phyloP scores from a whole-genome alignment of 495 filamentous ascomycete species.

The Xylaria curta region DNA sequence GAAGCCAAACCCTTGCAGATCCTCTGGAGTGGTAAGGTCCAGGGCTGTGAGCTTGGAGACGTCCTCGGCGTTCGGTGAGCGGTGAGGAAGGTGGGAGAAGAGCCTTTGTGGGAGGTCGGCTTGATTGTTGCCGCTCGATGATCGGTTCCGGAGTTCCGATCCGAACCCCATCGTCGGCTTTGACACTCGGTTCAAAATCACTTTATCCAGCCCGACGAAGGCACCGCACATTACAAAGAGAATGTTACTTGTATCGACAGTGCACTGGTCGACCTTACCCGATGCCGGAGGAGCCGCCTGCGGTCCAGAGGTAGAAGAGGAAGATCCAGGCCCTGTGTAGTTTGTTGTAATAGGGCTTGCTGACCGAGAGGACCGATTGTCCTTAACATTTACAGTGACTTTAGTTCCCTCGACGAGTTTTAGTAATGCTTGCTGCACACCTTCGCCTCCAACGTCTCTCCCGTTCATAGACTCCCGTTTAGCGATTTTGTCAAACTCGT shows the following conservation, averaged over 20 bases:
- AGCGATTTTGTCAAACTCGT: constrained; percentile 97
- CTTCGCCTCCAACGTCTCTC: constrained; percentile 87
- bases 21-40: constrained; percentile 78
- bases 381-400: constrained; percentile 84
- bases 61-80: constrained; percentile 28
- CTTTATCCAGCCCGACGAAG: constrained; percentile 91
- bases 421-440: constrained; percentile 92
- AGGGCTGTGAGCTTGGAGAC: constrained; percentile 69
- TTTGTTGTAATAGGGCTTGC: constrained; percentile 48
- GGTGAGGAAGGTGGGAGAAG: constrained; percentile 52
- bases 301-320: constrained; percentile 40
- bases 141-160: constrained; percentile 69
- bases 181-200: constrained; percentile 82
- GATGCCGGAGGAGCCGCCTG: constrained; percentile 45
- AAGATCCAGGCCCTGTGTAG: constrained; percentile 44
- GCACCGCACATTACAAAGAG: constrained; percentile 96
- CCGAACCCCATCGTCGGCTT: constrained; percentile 93
- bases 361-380: constrained; percentile 65
- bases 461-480: constrained; percentile 59
- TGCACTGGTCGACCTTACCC: constrained; percentile 83
- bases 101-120: constrained; percentile 50
- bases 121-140: constrained; percentile 41
- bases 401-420: constrained; percentile 98
- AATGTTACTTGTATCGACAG: constrained; percentile 92
- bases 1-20: constrained; percentile 89